These are phyloP conservation scores for Cenchrus purpureus DNA, from an alignment of 176 grass and related monocot genomes.

Conservation along the genomic window DNA sequence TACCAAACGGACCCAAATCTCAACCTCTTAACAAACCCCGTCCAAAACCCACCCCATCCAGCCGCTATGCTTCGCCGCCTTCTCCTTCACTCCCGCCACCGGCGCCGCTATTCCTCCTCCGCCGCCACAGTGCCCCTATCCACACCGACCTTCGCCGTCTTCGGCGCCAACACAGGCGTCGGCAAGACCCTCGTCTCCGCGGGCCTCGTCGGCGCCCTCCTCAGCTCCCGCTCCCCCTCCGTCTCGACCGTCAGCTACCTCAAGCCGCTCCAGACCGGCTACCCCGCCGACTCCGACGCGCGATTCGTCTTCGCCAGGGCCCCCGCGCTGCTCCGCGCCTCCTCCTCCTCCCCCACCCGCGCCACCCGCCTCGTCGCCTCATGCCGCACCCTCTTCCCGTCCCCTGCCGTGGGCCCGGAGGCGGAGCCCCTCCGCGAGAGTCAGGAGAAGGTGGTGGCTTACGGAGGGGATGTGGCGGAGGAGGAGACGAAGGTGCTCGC, in stretches of 20 bases:
- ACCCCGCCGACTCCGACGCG: conserved; percentile 80
- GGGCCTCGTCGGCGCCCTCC: conserved; percentile 68
- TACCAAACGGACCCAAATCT: background rate
- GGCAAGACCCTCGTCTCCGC: conserved; percentile 92
- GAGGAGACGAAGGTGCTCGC: conserved; percentile 49
- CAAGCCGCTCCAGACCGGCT: conserved; percentile 93
- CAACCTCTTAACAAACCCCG: background rate
- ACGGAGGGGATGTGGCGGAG: conserved; percentile 20
- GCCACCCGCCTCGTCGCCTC: conserved; percentile 59
- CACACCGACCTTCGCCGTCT: conserved; percentile 66
- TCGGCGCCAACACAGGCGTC: conserved; percentile 90
- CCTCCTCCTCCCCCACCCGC: background rate
- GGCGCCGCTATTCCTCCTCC: conserved; percentile 1
- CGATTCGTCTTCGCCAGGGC: conserved; percentile 64
- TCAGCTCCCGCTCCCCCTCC: conserved; percentile 34
- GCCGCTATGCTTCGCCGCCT: conserved; percentile 39
- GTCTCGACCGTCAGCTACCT: conserved; percentile 64
- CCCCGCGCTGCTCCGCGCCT: conserved; percentile 48
- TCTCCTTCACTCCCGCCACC: conserved; percentile 12
- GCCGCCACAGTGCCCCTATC: conserved; percentile 39
- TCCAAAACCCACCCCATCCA: conserved; percentile 31
- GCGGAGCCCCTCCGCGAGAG: conserved; percentile 1
- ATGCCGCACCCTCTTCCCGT: conserved; percentile 59
- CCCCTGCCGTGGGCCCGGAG: conserved; percentile 43
- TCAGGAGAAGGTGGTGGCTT: conserved; percentile 45